Evolutionary conservation across 2,329 filamentous ascomycete genomes (phyloP), one percentile per base, ranked within the genome.

Genomic region (Apiospora kogelbergensis): DNA sequence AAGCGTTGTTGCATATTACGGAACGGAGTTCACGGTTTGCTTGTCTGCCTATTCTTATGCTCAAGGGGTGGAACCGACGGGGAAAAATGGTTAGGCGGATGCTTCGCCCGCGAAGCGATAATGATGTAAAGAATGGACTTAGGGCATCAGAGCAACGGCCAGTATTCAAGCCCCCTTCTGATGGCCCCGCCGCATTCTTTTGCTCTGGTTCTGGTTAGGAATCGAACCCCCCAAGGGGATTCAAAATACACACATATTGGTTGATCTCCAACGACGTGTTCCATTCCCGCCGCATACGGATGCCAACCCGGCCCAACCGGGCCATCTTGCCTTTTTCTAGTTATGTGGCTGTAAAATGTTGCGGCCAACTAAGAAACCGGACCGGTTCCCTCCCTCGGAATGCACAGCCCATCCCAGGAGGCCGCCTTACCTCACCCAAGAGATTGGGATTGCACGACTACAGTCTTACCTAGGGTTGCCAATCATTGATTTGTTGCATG

Each of bases 1-100:
- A 37, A 65, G 45, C 24, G 42, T 66, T 45, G 22, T 13, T 46
- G 42, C 22, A 44, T 26, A n/a, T 40, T 67, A 41, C 41, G 63
- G 63, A 64, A 42, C 11, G 63, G 63, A 64, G 63, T 64, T 64
- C 37, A 44, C 30, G 53, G 53, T 60, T 60, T 33, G 26, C 48
- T n/a, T 57, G 48, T 33, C 15, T 17, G 30, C 26, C 24, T 33
- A 33, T 57, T 30, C n/a, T 6, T 17, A 17, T 2, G n/a, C 45
- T 46, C 46, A 17, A 3, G 46, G 46, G 2, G 20, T 30, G 22
- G 45, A 11, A 22, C 45, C 45, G 45, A 45, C 42, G 17, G 42
- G 17, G 42, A 45, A 45, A 20, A 45, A 45, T n/a, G 7, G 17
- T 17, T n/a, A n/a, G 17, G 42, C 17, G 42, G 3, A 45, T 3